A percentile compares a stretch with the other conserved stretches of the same genome.
phyloP scores from a whole-genome alignment of 2,329 filamentous ascomycete species.

The Apiospora hydei region DNA sequence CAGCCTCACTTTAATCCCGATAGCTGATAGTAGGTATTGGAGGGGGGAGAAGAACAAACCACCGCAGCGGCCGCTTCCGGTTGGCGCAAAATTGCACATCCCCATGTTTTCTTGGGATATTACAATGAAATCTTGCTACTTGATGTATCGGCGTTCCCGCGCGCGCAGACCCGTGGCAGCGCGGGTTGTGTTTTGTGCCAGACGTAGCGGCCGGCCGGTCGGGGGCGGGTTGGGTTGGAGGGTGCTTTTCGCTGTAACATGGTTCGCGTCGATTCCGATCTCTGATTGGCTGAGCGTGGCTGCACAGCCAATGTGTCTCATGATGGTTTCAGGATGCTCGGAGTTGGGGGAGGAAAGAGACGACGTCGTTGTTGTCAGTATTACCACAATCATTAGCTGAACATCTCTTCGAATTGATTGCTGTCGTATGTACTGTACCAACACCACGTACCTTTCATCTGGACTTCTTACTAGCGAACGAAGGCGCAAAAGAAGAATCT shows the following conservation, averaged over 20 bases:
- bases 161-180: neutral
- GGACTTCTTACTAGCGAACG: neutral
- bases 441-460: neutral
- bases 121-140: neutral
- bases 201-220: neutral
- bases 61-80: neutral
- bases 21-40: neutral
- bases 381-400: neutral
- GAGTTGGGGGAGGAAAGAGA: neutral
- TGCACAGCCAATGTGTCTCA: neutral
- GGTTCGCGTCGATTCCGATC: neutral
- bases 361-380: neutral
- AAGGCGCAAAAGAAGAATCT: neutral
- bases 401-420: neutral
- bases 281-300: slow-evolving; percentile 7
- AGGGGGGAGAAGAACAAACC: neutral
- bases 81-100: neutral
- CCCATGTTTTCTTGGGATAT: neutral
- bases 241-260: neutral
- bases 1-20: neutral
- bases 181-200: neutral
- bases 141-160: neutral
- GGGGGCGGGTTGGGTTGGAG: neutral
- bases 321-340: slow-evolving; percentile 15
- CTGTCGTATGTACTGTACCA: neutral